phyloP scores from a whole-genome alignment of 371 early-diverging fungal genomes.

The Syncephalastrum racemosum region DNA sequence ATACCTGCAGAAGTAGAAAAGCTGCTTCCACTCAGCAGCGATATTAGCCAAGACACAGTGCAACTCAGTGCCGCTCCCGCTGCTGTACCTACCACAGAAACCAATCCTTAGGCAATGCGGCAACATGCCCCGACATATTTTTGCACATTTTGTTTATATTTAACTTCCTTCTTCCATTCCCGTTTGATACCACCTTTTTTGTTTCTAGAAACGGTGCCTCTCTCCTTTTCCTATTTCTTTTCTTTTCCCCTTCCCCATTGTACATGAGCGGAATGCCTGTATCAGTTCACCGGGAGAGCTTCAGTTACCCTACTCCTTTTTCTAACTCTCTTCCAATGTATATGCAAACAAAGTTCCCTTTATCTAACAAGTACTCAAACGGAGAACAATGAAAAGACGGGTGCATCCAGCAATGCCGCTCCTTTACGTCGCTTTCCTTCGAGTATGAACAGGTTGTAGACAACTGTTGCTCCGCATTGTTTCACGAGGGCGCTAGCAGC shows the following conservation, averaged over 20 bases:
- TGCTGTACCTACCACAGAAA: too few relatives aligned
- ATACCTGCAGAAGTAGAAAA: constrained; percentile 3
- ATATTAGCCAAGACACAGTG: too few relatives aligned
- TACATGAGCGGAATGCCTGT: constrained; percentile 8
- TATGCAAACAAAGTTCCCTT: constrained; percentile 14
- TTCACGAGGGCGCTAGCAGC: constrained; percentile 4
- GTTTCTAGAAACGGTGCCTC: neutral
- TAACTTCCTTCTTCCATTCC: too few relatives aligned
- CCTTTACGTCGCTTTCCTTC: constrained; percentile 9
- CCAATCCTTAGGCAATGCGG: too few relatives aligned
- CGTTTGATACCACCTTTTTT: constrained; percentile 4
- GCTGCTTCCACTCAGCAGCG: too few relatives aligned
- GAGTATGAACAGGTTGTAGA: constrained; percentile 3
- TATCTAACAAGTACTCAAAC: constrained; percentile 5
- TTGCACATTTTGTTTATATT: too few relatives aligned
- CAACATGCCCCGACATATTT: too few relatives aligned
- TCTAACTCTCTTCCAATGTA: constrained; percentile 12
- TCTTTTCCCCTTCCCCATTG: constrained; percentile 3
- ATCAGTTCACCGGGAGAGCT: constrained; percentile 4
- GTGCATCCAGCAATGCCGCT: constrained; percentile 6
- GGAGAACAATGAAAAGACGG: constrained; percentile 10
- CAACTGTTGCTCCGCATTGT: neutral
- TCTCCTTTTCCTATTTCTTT: constrained; percentile 3
- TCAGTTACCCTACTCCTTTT: constrained; percentile 2
- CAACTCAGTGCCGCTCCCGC: too few relatives aligned